These are phyloP conservation scores for Hortiboletus campestris DNA, from an alignment of 768 basidiomycete genomes.

Conservation along the genomic window DNA sequence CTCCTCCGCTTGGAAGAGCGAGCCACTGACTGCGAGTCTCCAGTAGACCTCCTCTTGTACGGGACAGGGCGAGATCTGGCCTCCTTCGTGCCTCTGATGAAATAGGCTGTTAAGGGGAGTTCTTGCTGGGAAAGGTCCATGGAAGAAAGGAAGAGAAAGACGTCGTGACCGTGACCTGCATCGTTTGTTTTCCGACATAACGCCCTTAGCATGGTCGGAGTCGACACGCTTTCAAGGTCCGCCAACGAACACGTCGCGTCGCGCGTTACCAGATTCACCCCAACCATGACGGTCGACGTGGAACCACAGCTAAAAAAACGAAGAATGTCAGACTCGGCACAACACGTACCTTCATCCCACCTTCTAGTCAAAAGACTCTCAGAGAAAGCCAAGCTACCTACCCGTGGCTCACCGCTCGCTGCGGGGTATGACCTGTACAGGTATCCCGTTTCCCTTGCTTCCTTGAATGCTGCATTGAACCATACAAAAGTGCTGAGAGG, in stretches of 20 bases:
- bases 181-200: too few relatives aligned
- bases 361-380: constrained; percentile 86
- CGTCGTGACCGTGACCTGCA: too few relatives aligned
- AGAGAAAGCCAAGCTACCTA: constrained; percentile 78
- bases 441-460: constrained; percentile 37
- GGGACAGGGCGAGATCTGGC: background rate
- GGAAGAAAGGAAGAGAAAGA: background rate
- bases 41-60: constrained; percentile 4
- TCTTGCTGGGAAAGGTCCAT: constrained; percentile 35
- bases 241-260: constrained; percentile 24
- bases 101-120: constrained; percentile 32
- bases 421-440: constrained; percentile 97
- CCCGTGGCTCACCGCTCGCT: constrained; percentile 78
- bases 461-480: constrained; percentile 1
- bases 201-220: constrained; percentile 30
- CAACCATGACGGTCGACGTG: constrained; percentile 22
- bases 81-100: constrained; percentile 17
- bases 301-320: constrained; percentile 53
- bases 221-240: constrained; percentile 39
- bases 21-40: constrained; percentile 2
- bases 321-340: constrained; percentile 49
- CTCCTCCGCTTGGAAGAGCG: constrained; percentile 20
- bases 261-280: background rate
- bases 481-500: constrained; percentile 65
- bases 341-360: constrained; percentile 39